Conservation (phyloP, 139 green algal genomes). For the Tetraselmis chui region DNA sequence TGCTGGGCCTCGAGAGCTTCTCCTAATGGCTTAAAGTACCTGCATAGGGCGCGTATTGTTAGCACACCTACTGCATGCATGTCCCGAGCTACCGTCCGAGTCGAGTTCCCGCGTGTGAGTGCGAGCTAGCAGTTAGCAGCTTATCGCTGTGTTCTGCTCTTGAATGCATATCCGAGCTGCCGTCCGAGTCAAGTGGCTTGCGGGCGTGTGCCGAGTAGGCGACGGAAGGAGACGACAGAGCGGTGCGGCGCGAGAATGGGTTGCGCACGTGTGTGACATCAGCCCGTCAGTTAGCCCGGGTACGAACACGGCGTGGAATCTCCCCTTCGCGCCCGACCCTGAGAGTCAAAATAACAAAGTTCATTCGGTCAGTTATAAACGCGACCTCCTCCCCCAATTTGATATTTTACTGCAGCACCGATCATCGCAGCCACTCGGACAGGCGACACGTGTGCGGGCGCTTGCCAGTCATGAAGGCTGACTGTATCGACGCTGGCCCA, state of each 20-base stretch:
- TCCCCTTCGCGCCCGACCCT: not conserved
- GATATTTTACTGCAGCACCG: not conserved
- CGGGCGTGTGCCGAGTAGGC: no score
- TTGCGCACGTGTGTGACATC: conserved; percentile 20
- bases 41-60: not conserved
- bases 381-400: not conserved
- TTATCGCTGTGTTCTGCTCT: no score
- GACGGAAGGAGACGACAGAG: not conserved
- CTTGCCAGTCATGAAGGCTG: conserved; percentile 2
- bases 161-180: no score
- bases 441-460: not conserved
- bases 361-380: not conserved
- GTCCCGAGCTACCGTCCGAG: no score
- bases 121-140: no score
- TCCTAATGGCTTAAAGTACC: conserved; percentile 37
- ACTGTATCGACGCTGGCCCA: conserved; percentile 14
- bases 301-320: conserved; percentile 38
- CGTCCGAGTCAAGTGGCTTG: no score
- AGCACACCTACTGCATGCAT: no score
- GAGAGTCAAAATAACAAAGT: not conserved
- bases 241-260: not conserved
- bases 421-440: not conserved
- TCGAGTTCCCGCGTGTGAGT: no score
- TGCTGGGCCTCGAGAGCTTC: conserved; percentile 6
- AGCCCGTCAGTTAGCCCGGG: conserved; percentile 56